Evolutionary conservation across 1,284 basidiomycete species (phyloP), one percentile per base, ranked within the genome.

Genomic region (Mycena citricolor): DNA sequence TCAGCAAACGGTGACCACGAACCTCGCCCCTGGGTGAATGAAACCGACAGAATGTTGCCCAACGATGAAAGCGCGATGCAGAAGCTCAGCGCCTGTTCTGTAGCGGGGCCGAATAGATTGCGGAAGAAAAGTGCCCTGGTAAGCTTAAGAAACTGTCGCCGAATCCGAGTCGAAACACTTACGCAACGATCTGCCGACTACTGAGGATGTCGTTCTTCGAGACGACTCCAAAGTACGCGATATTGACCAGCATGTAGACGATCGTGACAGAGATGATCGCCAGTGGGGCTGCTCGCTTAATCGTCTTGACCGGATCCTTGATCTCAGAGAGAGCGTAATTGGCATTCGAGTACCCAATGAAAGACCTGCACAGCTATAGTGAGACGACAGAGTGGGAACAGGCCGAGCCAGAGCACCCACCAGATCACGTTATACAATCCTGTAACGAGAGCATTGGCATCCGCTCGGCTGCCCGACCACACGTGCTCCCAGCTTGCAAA

Each of bases 271-370:
- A 65, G 13, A 70, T 41, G 65, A 85, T 73, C 0, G 81, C 82
- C 6, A 82, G 53, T 1, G 83, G 81, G 4, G 77, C 81, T 0
- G 83, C 83, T 3, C 69, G 63, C 57, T 77, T 83, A 55, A 86
- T 74, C 0, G 83, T 85, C 17, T 70, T 70, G 3, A 84, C 70
- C 1, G 83, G 83, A 51, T 86, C 69, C 19, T 70, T 71, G 8
- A 84, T 68, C 56, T 86, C 83, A 4, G 81, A 83, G 3, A 86
- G 66, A 0, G 78, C 80, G 47, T 83, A 84, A 55, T 86, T 85
- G 13, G 79, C 81, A 43, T 80, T 83, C 0, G 77, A 76, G 56
- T 84, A 86, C 0, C 83, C 83, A 34, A 73, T 69, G 57, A 77
- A 83, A 0, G 79, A 80, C 83, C 81, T 84, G 21, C n/a, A 33